These are phyloP conservation scores for Tricholoma flavovirens DNA, from an alignment of 768 basidiomycete genomes.

Conservation along the genomic window DNA sequence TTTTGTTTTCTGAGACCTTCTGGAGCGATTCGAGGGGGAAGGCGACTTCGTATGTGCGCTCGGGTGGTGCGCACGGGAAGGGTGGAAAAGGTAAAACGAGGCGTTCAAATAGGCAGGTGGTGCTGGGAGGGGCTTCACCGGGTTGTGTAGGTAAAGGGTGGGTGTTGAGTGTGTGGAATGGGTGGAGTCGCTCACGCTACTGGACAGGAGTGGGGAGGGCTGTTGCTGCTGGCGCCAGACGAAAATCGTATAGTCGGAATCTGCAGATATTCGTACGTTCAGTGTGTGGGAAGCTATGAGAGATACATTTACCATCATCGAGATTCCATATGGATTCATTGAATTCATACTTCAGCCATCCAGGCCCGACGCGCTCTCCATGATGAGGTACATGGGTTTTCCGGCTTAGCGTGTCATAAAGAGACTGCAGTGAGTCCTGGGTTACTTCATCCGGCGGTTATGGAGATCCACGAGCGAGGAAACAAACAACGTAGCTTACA, in stretches of 20 bases:
- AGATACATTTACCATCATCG: slow-evolving; percentile 67
- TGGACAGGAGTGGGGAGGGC: slow-evolving; percentile 17
- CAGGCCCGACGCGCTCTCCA: slow-evolving; percentile 59
- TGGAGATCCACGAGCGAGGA: neutral
- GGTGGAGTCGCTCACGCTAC: slow-evolving; percentile 19
- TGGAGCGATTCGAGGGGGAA: slow-evolving; percentile 34
- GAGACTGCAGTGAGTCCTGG: slow-evolving; percentile 55
- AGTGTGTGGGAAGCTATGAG: neutral
- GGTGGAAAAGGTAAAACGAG: slow-evolving; percentile 63
- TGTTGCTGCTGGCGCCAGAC: slow-evolving; percentile 60
- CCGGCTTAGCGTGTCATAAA: slow-evolving; percentile 67
- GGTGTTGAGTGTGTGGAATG: slow-evolving; percentile 29
- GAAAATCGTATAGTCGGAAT: slow-evolving; percentile 87
- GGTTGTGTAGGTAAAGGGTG: slow-evolving; percentile 61
- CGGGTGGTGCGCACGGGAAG: slow-evolving; percentile 27
- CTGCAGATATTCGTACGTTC: slow-evolving; percentile 24
- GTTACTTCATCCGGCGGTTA: slow-evolving; percentile 41
- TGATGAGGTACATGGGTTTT: slow-evolving; percentile 56
- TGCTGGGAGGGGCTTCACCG: slow-evolving; percentile 49
- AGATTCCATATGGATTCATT: slow-evolving; percentile 76
- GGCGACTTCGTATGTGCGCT: slow-evolving; percentile 25
- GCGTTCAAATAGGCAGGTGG: slow-evolving; percentile 64
- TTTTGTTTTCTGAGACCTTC: slow-evolving; percentile 37
- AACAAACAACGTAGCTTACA: slow-evolving; percentile 35
- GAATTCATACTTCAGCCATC: slow-evolving; percentile 87